Conservation (phyloP, 2,329 filamentous ascomycete species). For the Curvularia lunata region DNA sequence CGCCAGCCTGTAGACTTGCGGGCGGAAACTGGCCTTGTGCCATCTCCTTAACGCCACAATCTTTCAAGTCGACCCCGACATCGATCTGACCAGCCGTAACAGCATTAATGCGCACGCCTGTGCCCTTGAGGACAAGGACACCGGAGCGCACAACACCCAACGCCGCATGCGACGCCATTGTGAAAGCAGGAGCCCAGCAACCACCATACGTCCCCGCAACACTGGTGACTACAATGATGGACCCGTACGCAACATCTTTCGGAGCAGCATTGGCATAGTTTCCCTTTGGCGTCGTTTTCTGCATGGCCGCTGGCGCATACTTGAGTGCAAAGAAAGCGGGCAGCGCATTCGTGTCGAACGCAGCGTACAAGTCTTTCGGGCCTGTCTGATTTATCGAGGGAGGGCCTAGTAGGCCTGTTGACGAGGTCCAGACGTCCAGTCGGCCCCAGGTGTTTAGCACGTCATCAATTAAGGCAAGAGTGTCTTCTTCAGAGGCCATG, state of each 20-base stretch:
- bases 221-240: constrained; percentile 66
- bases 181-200: constrained; percentile 67
- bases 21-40: constrained; percentile 64
- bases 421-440: constrained; percentile 65
- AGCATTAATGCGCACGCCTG: constrained; percentile 65
- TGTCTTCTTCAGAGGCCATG: constrained; percentile 65
- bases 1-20: constrained; percentile 58
- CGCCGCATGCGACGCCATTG: constrained; percentile 66
- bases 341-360: constrained; percentile 66
- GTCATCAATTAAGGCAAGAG: constrained; percentile 66
- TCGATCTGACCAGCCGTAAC: constrained; percentile 57
- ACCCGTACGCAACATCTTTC: constrained; percentile 66
- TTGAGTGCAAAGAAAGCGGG: constrained; percentile 70
- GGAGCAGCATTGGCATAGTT: constrained; percentile 66
- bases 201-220: constrained; percentile 64
- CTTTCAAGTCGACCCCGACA: constrained; percentile 55
- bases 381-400: constrained; percentile 61
- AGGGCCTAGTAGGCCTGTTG: constrained; percentile 64
- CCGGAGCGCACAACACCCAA: constrained; percentile 66
- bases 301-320: constrained; percentile 69
- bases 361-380: constrained; percentile 61
- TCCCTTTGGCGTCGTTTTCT: constrained; percentile 62
- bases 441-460: constrained; percentile 64
- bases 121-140: constrained; percentile 63
- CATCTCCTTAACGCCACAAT: constrained; percentile 43